Evolutionary conservation across 768 basidiomycete species (phyloP).

Genomic region (Rossbeevera mucosa): DNA sequence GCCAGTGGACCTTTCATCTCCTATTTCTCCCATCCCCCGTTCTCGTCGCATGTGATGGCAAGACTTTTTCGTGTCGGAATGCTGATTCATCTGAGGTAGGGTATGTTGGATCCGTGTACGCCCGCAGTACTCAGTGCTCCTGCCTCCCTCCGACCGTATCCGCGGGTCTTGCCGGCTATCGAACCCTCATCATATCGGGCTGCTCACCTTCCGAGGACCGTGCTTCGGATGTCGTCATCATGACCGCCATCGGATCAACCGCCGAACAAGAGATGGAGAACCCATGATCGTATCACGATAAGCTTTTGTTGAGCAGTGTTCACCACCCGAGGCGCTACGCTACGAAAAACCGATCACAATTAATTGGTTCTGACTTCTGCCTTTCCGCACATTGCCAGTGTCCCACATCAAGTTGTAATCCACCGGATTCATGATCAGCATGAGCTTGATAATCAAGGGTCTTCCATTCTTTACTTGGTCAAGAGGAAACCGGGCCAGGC

Average conservation of each 20-base stretch:
- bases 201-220: not conserved
- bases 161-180: not conserved
- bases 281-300: not conserved
- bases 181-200: not conserved
- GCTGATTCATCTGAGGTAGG: not conserved
- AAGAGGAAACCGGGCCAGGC: too few relatives aligned
- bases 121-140: not conserved
- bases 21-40: not conserved
- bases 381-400: too few relatives aligned
- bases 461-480: too few relatives aligned
- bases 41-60: not conserved
- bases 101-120: too few relatives aligned
- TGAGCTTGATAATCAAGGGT: not conserved
- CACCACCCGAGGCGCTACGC: not conserved
- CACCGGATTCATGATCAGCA: not conserved
- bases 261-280: not conserved
- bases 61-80: not conserved
- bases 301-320: not conserved
- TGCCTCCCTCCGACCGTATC: not conserved
- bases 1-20: not conserved
- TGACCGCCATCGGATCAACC: not conserved
- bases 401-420: too few relatives aligned
- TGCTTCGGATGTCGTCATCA: not conserved
- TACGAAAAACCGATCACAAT: not conserved
- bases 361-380: too few relatives aligned